These are phyloP conservation scores for Geopyxis carbonaria DNA, from an alignment of 495 filamentous ascomycete species.

Conservation along the genomic window DNA sequence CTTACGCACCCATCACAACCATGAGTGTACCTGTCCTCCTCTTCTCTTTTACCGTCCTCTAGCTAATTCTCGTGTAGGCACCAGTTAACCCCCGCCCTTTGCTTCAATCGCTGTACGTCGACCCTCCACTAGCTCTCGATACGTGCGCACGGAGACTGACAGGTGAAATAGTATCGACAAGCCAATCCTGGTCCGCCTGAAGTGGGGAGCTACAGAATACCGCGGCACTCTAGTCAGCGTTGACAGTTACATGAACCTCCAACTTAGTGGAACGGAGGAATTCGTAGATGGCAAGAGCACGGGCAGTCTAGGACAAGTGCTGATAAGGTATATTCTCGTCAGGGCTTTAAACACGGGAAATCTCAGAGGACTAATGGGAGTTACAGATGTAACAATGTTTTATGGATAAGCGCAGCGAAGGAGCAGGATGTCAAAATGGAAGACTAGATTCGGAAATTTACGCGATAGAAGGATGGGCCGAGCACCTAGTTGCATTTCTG, in stretches of 20 bases:
- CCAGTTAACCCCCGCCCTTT: slow-evolving; percentile 83
- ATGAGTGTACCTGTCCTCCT: slow-evolving; percentile 20
- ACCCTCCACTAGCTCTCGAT: slow-evolving; percentile 5
- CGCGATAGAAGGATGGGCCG: too few species aligned
- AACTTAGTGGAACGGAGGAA: slow-evolving; percentile 76
- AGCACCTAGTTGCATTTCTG: too few species aligned
- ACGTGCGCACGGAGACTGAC: slow-evolving; percentile 7
- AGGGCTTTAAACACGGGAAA: neutral
- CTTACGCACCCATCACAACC: neutral
- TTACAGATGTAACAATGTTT: slow-evolving; percentile 77
- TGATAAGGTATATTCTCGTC: slow-evolving; percentile 54
- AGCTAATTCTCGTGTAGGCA: slow-evolving; percentile 35
- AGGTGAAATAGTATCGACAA: slow-evolving; percentile 52
- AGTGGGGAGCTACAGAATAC: slow-evolving; percentile 97
- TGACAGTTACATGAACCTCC: slow-evolving; percentile 98
- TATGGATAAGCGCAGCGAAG: slow-evolving; percentile 50
- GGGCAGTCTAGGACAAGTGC: slow-evolving; percentile 67
- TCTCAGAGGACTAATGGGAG: slow-evolving; percentile 11
- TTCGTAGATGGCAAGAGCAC: slow-evolving; percentile 77
- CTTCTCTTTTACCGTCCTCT: neutral
- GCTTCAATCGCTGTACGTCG: slow-evolving; percentile 68
- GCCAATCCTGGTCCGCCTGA: slow-evolving; percentile 75
- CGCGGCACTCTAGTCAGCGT: slow-evolving; percentile 78
- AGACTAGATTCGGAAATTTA: too few species aligned
- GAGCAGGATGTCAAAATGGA: slow-evolving; percentile 36